These are phyloP conservation scores for Adansonia madagascariensis DNA, from an alignment of 441 rosid genomes.

Conservation along the genomic window DNA sequence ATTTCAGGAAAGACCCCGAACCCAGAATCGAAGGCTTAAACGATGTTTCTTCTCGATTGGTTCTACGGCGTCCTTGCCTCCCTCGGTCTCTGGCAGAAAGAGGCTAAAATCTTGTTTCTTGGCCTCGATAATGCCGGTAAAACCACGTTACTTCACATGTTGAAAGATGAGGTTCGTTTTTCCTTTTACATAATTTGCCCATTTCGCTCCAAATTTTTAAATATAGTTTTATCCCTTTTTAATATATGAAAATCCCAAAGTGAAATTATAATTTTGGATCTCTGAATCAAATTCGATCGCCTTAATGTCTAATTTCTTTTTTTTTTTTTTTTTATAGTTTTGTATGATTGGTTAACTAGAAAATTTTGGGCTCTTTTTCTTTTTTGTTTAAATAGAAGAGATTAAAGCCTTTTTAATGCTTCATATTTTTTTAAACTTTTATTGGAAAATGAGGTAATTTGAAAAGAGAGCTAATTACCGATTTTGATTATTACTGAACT, in stretches of 20 bases:
- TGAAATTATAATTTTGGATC: neutral
- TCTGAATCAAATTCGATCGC: neutral
- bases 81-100: too few species aligned
- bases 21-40: neutral
- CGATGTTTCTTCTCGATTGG: slow-evolving; percentile 83
- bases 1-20: neutral
- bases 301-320: neutral
- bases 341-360: neutral
- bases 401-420: neutral
- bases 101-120: slow-evolving; percentile 61
- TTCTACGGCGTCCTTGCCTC: slow-evolving; percentile 63
- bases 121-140: slow-evolving; percentile 91
- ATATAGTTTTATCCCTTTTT: neutral
- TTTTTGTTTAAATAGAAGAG: neutral
- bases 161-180: slow-evolving; percentile 73
- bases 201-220: neutral
- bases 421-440: neutral
- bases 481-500: slow-evolving; percentile 10
- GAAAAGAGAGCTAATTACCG: neutral
- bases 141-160: slow-evolving; percentile 88
- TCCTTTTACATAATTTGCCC: neutral
- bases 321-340: neutral
- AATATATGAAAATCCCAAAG: neutral
- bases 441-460: neutral
- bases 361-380: neutral